Conservation (phyloP, 2,329 filamentous ascomycete genomes). For the Fusarium dimerum region DNA sequence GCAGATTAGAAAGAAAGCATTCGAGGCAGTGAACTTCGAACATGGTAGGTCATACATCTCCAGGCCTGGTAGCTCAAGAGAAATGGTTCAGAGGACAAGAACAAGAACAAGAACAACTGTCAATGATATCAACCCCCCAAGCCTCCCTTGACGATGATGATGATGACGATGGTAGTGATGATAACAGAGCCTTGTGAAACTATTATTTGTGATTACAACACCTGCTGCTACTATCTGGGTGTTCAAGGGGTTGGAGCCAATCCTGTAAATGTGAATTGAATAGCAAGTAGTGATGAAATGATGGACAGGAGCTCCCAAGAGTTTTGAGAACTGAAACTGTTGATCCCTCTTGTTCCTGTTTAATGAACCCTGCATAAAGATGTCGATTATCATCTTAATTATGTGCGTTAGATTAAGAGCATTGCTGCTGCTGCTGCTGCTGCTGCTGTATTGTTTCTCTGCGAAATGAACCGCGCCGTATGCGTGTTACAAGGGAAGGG, state of each 20-base stretch:
- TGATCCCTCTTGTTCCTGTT: constrained; percentile 10
- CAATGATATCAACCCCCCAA: neutral
- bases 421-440: neutral
- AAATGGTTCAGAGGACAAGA: constrained; percentile 7
- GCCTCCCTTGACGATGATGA: neutral
- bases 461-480: too few species aligned
- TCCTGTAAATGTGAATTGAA: neutral
- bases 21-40: too few species aligned
- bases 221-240: neutral
- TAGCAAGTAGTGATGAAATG: constrained; percentile 21
- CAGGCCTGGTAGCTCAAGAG: neutral
- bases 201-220: neutral
- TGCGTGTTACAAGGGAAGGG: too few species aligned
- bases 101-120: constrained; percentile 25
- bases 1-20: too few species aligned
- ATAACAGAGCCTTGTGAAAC: neutral
- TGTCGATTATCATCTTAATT: neutral
- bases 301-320: constrained; percentile 21
- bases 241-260: too few species aligned
- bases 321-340: constrained; percentile 20
- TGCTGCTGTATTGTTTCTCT: too few species aligned
- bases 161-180: neutral
- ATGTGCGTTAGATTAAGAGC: neutral
- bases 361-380: neutral
- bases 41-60: too few species aligned